phyloP scores from a whole-genome alignment of 331 rosid genomes.

The Spiraea crenata region DNA sequence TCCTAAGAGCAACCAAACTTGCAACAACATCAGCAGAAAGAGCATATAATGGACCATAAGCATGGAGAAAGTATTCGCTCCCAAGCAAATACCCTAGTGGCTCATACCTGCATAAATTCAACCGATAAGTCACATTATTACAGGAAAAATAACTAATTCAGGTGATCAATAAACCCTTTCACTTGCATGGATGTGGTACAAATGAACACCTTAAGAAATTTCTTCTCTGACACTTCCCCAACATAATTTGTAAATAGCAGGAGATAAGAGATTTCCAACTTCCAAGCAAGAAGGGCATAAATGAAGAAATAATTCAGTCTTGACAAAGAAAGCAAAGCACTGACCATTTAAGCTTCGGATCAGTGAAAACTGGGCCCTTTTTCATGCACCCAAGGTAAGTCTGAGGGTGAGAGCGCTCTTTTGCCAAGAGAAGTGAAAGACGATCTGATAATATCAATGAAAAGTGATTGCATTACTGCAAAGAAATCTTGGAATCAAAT shows the following conservation, averaged over 20 bases:
- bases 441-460: slow-evolving; percentile 58
- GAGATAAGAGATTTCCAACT: slow-evolving; percentile 1
- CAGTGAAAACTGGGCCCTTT: slow-evolving; percentile 95
- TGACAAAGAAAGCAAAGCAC: slow-evolving; percentile 31
- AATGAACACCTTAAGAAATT: not conserved
- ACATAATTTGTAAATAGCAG: not conserved
- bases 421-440: slow-evolving; percentile 75
- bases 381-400: slow-evolving; percentile 99
- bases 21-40: slow-evolving; percentile 95
- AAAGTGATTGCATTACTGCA: slow-evolving; percentile 32
- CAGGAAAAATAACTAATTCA: not conserved
- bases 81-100: slow-evolving; percentile 84
- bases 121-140: not conserved
- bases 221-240: not conserved
- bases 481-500: slow-evolving; percentile 14
- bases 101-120: slow-evolving; percentile 71
- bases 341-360: slow-evolving; percentile 93
- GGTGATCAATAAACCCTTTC: not conserved
- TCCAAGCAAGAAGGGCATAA: not conserved
- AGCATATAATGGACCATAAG: slow-evolving; percentile 94
- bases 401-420: slow-evolving; percentile 81
- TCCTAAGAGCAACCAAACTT: slow-evolving; percentile 86
- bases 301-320: slow-evolving; percentile 5
- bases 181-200: not conserved
- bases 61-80: slow-evolving; percentile 92